Evolutionary conservation across 1,284 basidiomycete species (phyloP).

Genomic region (Cerioporus squamosus): DNA sequence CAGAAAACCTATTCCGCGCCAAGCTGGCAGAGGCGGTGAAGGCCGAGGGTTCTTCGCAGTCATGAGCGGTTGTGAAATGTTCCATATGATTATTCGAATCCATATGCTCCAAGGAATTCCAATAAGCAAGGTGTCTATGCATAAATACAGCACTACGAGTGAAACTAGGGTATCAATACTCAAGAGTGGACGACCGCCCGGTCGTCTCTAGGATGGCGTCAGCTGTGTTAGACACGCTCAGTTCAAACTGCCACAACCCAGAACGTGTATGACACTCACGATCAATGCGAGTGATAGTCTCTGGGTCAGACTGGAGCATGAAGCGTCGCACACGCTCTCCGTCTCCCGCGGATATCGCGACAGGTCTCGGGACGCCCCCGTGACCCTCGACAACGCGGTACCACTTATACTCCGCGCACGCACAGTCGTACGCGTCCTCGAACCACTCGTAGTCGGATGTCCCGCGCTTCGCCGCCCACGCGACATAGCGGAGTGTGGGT

Average conservation of each 20-base stretch:
- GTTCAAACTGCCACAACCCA: no score
- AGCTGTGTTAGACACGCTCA: no score
- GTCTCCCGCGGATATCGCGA: slow-evolving; percentile 3
- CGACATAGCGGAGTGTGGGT: slow-evolving; percentile 15
- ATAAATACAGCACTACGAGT: no score
- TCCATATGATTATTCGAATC: no score
- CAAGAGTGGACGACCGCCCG: no score
- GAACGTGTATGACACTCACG: background rate
- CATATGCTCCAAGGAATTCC: no score
- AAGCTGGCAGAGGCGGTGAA: slow-evolving; percentile 73
- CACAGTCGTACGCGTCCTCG: slow-evolving; percentile 17
- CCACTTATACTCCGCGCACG: slow-evolving; percentile 16
- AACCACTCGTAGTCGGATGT: slow-evolving; percentile 16
- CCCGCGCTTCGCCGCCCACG: slow-evolving; percentile 18
- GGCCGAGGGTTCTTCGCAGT: slow-evolving; percentile 35
- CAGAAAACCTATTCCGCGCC: slow-evolving; percentile 83
- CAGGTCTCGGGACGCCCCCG: background rate
- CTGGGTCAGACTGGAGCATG: slow-evolving; percentile 11
- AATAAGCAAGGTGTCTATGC: no score
- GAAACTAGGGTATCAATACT: no score
- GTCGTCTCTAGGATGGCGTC: no score
- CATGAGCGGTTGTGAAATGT: no score
- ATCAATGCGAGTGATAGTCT: slow-evolving; percentile 10
- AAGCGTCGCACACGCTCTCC: slow-evolving; percentile 18
- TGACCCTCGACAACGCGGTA: slow-evolving; percentile 8